Evolutionary conservation across 208 protist species (phyloP).

Genomic region (Leishmania amazonensis): DNA sequence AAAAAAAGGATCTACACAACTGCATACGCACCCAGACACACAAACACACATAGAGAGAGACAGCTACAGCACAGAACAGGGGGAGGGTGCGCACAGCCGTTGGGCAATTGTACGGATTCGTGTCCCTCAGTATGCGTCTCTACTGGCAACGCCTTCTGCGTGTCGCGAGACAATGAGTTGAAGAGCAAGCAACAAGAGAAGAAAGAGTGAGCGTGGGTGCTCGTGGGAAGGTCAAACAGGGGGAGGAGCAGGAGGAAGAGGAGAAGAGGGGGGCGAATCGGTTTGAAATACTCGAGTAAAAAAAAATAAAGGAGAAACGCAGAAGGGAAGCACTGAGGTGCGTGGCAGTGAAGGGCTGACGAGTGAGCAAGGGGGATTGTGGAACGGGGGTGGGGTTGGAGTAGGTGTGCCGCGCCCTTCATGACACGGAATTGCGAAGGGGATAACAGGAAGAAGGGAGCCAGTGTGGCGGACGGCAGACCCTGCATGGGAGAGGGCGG

Average conservation of each 20-base stretch:
- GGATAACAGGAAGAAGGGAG: neutral
- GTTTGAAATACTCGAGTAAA: neutral
- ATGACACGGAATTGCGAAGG: neutral
- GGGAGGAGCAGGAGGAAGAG: neutral
- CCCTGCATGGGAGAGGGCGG: neutral
- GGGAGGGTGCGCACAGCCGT: neutral
- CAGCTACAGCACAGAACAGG: neutral
- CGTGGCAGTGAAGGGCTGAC: neutral
- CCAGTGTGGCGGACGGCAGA: neutral
- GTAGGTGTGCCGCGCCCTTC: neutral
- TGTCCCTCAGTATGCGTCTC: neutral
- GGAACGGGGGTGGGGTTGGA: neutral
- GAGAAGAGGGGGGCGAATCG: neutral
- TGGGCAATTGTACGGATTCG: neutral
- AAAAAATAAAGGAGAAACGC: neutral
- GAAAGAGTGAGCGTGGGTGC: constrained; percentile 2
- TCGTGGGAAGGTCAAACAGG: too few relatives aligned
- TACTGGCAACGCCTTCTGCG: neutral
- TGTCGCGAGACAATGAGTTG: neutral
- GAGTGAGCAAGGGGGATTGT: neutral
- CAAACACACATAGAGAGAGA: neutral
- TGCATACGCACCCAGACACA: neutral
- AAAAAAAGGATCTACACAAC: neutral
- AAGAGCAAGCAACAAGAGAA: neutral
- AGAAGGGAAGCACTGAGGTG: neutral